These are phyloP conservation scores for Boletus coccyginus DNA, from an alignment of 768 basidiomycete genomes.

Conservation along the genomic window DNA sequence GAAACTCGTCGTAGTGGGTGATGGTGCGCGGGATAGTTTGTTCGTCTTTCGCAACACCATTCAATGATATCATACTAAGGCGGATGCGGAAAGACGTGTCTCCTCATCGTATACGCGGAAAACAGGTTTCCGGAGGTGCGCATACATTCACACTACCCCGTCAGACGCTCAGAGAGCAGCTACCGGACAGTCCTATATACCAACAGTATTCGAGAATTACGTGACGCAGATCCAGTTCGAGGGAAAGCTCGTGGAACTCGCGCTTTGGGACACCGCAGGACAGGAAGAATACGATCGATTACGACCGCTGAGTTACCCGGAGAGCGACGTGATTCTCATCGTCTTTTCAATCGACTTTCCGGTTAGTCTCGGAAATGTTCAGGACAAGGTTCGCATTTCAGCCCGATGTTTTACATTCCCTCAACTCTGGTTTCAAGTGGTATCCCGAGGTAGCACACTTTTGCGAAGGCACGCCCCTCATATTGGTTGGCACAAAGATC, in stretches of 20 bases:
- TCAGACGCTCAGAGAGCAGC: slow-evolving; percentile 13
- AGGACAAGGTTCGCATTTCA: slow-evolving; percentile 65
- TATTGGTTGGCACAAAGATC: slow-evolving; percentile 91
- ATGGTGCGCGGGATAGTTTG: slow-evolving; percentile 53
- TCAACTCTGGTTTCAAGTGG: slow-evolving; percentile 55
- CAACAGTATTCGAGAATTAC: slow-evolving; percentile 94
- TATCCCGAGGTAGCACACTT: slow-evolving; percentile 91
- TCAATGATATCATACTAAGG: slow-evolving; percentile 43
- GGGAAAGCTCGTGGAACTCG: slow-evolving; percentile 87
- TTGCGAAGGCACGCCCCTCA: slow-evolving; percentile 83
- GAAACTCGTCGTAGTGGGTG: slow-evolving; percentile 86
- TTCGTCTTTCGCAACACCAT: slow-evolving; percentile 26
- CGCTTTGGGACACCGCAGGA: slow-evolving; percentile 98
- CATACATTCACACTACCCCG: slow-evolving; percentile 4
- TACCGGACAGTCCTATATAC: slow-evolving; percentile 72
- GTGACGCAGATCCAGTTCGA: slow-evolving; percentile 85
- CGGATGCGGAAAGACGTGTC: slow-evolving; percentile 91
- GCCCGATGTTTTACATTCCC: slow-evolving; percentile 3
- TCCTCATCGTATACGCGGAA: slow-evolving; percentile 94
- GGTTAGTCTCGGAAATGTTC: slow-evolving; percentile 84
- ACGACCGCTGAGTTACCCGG: slow-evolving; percentile 82
- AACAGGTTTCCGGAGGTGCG: slow-evolving; percentile 94
- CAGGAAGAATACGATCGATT: slow-evolving; percentile 96
- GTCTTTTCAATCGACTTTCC: slow-evolving; percentile 95
- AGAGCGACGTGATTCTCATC: slow-evolving; percentile 88